Percentiles rank a stretch among this genome's conserved stretches.
phyloP scores from a whole-genome alignment of 306 rosid species.

The Corylus avellana region DNA sequence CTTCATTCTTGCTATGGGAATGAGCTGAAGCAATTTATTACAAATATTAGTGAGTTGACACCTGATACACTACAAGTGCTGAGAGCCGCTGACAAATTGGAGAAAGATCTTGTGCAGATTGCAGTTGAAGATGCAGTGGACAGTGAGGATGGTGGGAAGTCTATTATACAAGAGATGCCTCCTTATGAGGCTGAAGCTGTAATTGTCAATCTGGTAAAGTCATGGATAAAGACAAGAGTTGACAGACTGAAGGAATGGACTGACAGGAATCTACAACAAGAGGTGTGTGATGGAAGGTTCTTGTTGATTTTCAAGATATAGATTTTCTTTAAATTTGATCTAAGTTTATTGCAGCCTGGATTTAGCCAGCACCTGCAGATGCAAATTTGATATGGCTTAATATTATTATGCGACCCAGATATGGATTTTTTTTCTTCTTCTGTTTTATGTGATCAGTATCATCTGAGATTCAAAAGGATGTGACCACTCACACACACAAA shows the following conservation, averaged over 20 bases:
- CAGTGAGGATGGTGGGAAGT: conserved; percentile 97
- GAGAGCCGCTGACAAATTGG: conserved; percentile 87
- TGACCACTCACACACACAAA: background rate
- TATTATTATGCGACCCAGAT: background rate
- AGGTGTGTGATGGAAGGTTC: conserved; percentile 50
- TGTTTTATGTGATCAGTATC: background rate
- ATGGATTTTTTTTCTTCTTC: background rate
- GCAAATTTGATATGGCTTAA: background rate
- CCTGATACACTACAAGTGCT: conserved; percentile 80
- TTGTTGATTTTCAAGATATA: background rate
- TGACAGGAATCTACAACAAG: conserved; percentile 75
- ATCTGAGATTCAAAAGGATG: background rate
- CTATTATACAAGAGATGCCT: conserved; percentile 90
- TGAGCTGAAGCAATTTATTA: conserved; percentile 71
- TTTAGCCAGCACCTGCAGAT: background rate
- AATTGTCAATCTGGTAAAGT: conserved; percentile 62
- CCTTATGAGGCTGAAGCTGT: conserved; percentile 92
- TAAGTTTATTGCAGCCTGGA: background rate
- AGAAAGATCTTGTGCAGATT: conserved; percentile 94
- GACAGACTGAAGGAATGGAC: conserved; percentile 87
- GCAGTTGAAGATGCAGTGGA: conserved; percentile 90
- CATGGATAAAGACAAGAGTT: conserved; percentile 82
- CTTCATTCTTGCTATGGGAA: conserved; percentile 86
- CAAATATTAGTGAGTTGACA: conserved; percentile 63
- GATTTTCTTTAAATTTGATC: background rate